Percentiles rank a stretch among this genome's conserved stretches.
These are phyloP conservation scores for Fimicolochytrium jonesii DNA, from an alignment of 192 early-diverging fungal species.

Conservation along the genomic window DNA sequence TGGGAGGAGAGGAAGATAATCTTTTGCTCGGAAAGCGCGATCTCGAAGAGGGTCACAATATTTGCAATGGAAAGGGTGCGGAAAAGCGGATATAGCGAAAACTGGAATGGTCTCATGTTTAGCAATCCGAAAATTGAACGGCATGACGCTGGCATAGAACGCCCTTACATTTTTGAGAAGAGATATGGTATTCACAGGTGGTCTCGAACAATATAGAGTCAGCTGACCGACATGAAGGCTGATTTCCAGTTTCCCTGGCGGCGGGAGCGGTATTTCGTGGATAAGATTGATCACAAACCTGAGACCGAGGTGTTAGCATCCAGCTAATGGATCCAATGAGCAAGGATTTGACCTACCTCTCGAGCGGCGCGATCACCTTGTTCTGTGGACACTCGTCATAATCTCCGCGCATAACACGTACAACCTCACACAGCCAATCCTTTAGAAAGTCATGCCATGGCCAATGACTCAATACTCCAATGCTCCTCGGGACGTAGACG, in stretches of 20 bases:
- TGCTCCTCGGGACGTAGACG: conserved; percentile 62
- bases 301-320: not conserved
- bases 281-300: conserved; percentile 68
- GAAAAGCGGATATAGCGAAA: conserved; percentile 72
- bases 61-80: conserved; percentile 57
- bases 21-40: conserved; percentile 65
- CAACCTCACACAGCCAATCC: conserved; percentile 71
- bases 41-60: conserved; percentile 68
- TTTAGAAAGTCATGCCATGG: conserved; percentile 70
- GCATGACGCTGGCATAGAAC: no score
- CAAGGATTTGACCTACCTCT: conserved; percentile 60
- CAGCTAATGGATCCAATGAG: no score
- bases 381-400: conserved; percentile 35
- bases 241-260: conserved; percentile 73
- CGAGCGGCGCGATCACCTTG: conserved; percentile 38
- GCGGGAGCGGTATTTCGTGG: conserved; percentile 70
- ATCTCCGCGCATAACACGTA: conserved; percentile 49
- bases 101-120: no score
- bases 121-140: no score
- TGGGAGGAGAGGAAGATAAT: conserved; percentile 67
- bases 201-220: conserved; percentile 61
- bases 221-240: conserved; percentile 60
- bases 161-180: conserved; percentile 69
- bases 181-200: conserved; percentile 72
- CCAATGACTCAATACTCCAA: conserved; percentile 68